Evolutionary conservation across 208 protist species (phyloP).

Genomic region (Crithidia acanthocephali): DNA sequence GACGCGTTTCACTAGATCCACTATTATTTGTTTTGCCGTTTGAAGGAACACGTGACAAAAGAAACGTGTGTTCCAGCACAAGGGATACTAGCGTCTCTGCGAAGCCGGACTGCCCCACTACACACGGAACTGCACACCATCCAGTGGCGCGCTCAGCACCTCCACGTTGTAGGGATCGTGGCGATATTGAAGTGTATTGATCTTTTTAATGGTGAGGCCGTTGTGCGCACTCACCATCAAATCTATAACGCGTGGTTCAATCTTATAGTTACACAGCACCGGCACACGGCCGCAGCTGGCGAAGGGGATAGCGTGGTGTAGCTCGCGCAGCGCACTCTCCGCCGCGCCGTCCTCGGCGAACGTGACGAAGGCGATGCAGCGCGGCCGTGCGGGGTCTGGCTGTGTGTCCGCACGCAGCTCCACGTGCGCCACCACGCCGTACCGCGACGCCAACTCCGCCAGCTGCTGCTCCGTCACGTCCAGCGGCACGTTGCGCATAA

Average conservation of each 20-base stretch:
- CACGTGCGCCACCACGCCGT: constrained; percentile 33
- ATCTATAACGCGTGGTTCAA: no score
- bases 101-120: no score
- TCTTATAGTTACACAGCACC: background rate
- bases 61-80: no score
- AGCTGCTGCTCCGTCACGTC: constrained; percentile 33
- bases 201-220: background rate
- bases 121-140: no score
- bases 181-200: no score
- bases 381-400: constrained; percentile 3
- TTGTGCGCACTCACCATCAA: no score
- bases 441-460: constrained; percentile 14
- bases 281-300: background rate
- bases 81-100: no score
- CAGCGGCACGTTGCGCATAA: constrained; percentile 55
- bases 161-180: constrained; percentile 1
- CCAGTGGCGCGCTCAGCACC: no score
- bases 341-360: constrained; percentile 43
- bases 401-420: constrained; percentile 35
- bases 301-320: constrained; percentile 53
- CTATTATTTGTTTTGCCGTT: no score
- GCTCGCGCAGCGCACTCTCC: constrained; percentile 31
- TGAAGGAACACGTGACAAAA: no score
- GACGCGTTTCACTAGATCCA: no score
- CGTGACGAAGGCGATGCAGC: constrained; percentile 56